phyloP scores from a whole-genome alignment of 805 yeast species.

The Teunomyces tritomae region DNA sequence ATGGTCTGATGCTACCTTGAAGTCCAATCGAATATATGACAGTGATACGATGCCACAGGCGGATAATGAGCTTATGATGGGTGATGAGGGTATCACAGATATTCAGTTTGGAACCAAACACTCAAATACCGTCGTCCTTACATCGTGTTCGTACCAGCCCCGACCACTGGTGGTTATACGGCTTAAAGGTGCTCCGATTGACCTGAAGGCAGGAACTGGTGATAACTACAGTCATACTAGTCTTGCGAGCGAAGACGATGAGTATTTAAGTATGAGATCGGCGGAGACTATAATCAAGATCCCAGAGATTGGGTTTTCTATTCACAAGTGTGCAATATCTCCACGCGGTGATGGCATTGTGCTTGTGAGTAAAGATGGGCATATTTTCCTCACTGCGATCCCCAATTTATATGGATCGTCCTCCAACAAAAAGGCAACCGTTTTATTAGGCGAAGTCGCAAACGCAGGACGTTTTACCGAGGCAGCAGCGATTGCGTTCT shows the following conservation, averaged over 20 bases:
- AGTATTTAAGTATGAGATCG: slow-evolving; percentile 21
- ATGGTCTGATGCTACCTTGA: slow-evolving; percentile 31
- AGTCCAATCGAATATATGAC: slow-evolving; percentile 12
- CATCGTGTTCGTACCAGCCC: slow-evolving; percentile 36
- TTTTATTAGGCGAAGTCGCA: slow-evolving; percentile 73
- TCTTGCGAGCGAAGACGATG: slow-evolving; percentile 14
- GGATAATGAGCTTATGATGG: slow-evolving; percentile 42
- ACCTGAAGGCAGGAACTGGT: slow-evolving; percentile 18
- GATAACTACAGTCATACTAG: slow-evolving; percentile 1
- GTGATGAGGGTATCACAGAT: slow-evolving; percentile 88
- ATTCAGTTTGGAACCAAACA: slow-evolving; percentile 49
- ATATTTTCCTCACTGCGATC: slow-evolving; percentile 64
- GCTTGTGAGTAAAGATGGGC: slow-evolving; percentile 74
- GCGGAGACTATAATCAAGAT: slow-evolving; percentile 47
- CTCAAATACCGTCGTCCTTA: slow-evolving; percentile 36
- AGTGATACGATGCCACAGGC: slow-evolving; percentile 6
- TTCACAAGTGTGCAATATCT: slow-evolving; percentile 71
- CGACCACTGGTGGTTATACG: slow-evolving; percentile 32
- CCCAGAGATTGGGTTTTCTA: slow-evolving; percentile 77
- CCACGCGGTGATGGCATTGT: slow-evolving; percentile 88
- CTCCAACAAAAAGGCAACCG: slow-evolving; percentile 46
- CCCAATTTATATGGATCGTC: slow-evolving; percentile 39
- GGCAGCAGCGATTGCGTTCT: slow-evolving; percentile 75
- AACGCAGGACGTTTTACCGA: slow-evolving; percentile 70
- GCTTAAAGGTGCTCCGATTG: slow-evolving; percentile 49